Evolutionary conservation across 208 protist genomes (phyloP).

Genomic region (Wallacemonas collosoma): DNA sequence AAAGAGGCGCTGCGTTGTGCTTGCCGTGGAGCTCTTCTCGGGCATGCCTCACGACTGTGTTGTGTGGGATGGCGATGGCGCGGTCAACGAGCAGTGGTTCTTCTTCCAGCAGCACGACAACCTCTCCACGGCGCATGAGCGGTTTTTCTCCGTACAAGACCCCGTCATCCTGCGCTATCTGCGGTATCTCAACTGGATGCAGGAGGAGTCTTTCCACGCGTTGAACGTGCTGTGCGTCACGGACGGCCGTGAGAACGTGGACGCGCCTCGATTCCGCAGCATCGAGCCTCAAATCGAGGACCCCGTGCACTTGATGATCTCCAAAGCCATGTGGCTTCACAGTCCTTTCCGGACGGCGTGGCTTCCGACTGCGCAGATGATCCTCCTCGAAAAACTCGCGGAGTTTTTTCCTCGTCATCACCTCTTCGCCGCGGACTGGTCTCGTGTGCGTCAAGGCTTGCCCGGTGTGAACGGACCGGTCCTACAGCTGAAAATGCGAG

Average conservation of each 20-base stretch:
- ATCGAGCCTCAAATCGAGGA: conserved; percentile 67
- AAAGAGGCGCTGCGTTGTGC: conserved; percentile 69
- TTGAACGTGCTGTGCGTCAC: conserved; percentile 86
- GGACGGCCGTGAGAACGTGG: conserved; percentile 73
- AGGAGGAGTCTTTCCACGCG: conserved; percentile 86
- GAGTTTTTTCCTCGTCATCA: conserved; percentile 86
- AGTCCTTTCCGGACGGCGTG: conserved; percentile 78
- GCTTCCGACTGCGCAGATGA: conserved; percentile 79
- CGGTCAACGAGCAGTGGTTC: conserved; percentile 86
- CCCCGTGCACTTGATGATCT: conserved; percentile 45
- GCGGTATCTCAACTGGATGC: conserved; percentile 85
- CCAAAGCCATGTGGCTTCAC: conserved; percentile 73
- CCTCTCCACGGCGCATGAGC: conserved; percentile 68
- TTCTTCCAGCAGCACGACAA: conserved; percentile 81
- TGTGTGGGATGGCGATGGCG: conserved; percentile 68
- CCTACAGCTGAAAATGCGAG: conserved; percentile 80
- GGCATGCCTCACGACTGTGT: conserved; percentile 88
- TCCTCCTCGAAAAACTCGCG: conserved; percentile 73
- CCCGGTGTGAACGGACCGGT: conserved; percentile 78
- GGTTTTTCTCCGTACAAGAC: conserved; percentile 65
- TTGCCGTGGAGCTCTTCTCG: conserved; percentile 82
- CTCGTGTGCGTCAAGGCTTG: conserved; percentile 56
- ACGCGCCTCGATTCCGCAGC: conserved; percentile 50
- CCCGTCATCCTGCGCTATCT: conserved; percentile 84
- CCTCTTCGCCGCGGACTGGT: conserved; percentile 79